These are phyloP conservation scores for Warburgia ugandensis DNA, from an alignment of 164 flowering plant species.

Conservation along the genomic window DNA sequence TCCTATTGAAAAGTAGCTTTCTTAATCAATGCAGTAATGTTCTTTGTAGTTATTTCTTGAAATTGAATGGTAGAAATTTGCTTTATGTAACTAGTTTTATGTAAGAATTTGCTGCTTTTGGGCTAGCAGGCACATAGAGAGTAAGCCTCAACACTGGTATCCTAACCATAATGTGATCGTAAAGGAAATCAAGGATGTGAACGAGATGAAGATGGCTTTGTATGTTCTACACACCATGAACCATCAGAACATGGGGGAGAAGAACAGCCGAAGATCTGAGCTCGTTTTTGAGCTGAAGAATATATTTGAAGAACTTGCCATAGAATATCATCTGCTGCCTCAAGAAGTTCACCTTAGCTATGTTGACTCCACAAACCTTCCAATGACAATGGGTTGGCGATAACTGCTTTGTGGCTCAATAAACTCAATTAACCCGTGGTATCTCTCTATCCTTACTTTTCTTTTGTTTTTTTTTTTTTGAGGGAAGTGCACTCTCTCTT, in stretches of 20 bases:
- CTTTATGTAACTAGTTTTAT: conserved; percentile 1
- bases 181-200: conserved; percentile 65
- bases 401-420: neutral
- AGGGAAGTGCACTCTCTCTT: too few relatives aligned
- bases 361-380: neutral
- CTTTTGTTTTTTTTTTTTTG: too few relatives aligned
- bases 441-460: too few relatives aligned
- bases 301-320: conserved; percentile 59
- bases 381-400: neutral
- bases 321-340: conserved; percentile 66
- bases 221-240: conserved; percentile 69
- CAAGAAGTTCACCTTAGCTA: conserved; percentile 60
- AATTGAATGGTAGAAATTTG: too few relatives aligned
- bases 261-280: conserved; percentile 50
- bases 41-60: neutral
- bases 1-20: neutral
- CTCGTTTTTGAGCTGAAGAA: conserved; percentile 59
- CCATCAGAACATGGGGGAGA: conserved; percentile 62
- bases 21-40: too few relatives aligned
- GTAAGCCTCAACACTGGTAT: conserved; percentile 74
- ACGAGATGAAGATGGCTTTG: conserved; percentile 72
- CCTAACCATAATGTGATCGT: conserved; percentile 46
- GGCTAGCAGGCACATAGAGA: conserved; percentile 52
- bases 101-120: conserved; percentile 1
- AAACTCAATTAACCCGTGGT: neutral